Conservation (phyloP, 345 rosid genomes). For the Geranium brycei region DNA sequence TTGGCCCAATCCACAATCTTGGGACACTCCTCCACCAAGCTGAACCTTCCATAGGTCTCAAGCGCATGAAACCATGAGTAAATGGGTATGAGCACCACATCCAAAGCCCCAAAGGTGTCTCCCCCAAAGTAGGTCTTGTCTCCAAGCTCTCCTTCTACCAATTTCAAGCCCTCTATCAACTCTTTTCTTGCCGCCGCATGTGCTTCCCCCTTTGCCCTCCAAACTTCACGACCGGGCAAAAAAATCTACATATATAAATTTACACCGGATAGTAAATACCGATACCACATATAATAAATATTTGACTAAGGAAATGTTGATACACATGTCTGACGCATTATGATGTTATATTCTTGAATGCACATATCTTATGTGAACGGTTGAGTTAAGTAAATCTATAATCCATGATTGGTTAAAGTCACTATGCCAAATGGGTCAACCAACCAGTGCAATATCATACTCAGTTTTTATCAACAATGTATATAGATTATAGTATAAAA, state of each 20-base stretch:
- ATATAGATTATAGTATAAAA: too few species aligned
- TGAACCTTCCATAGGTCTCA: background rate
- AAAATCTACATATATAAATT: background rate
- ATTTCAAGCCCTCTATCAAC: background rate
- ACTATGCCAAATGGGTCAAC: too few species aligned
- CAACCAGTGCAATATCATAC: too few species aligned
- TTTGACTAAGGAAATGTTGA: too few species aligned
- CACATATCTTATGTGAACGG: too few species aligned
- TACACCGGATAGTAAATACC: too few species aligned
- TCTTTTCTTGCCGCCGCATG: conserved; percentile 10
- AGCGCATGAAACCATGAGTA: background rate
- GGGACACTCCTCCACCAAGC: background rate
- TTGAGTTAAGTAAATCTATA: too few species aligned
- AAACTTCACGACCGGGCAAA: background rate
- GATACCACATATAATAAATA: too few species aligned
- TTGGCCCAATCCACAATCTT: background rate
- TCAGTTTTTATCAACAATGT: too few species aligned
- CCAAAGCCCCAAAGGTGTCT: conserved; percentile 3
- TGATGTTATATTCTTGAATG: too few species aligned
- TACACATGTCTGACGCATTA: too few species aligned
- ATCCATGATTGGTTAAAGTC: too few species aligned
- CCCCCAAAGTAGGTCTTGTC: conserved; percentile 9
- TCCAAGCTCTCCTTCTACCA: conserved; percentile 11
- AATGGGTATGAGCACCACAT: background rate
- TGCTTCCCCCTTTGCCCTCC: conserved; percentile 4